These are phyloP conservation scores for Lophiostoma macrostomum DNA, from an alignment of 495 filamentous ascomycete species.

Conservation along the genomic window DNA sequence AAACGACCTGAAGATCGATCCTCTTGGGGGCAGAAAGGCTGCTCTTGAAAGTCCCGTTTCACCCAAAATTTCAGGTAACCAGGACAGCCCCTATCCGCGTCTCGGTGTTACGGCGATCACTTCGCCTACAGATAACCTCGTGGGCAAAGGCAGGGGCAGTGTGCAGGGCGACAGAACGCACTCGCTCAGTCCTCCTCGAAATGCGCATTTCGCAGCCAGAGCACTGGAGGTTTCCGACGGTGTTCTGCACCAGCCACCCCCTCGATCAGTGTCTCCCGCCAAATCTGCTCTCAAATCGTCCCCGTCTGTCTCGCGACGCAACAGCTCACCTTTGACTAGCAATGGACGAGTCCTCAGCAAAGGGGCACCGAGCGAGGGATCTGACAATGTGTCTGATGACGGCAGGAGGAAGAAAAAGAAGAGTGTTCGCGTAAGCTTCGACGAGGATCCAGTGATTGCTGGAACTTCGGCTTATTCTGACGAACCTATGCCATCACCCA, in stretches of 20 bases:
- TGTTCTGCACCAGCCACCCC: conserved; percentile 69
- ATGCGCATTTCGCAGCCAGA: conserved; percentile 69
- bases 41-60: conserved; percentile 1
- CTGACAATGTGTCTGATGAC: conserved; percentile 65
- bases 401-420: conserved; percentile 59
- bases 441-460: conserved; percentile 65
- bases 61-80: conserved; percentile 13
- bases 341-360: conserved; percentile 27
- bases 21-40: neutral
- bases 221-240: conserved; percentile 49
- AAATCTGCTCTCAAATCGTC: conserved; percentile 82
- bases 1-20: neutral
- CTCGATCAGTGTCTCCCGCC: conserved; percentile 75
- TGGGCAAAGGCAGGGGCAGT: conserved; percentile 6
- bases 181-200: conserved; percentile 62
- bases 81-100: conserved; percentile 12
- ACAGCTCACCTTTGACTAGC: conserved; percentile 31
- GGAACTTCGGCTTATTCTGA: conserved; percentile 51
- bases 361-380: conserved; percentile 56
- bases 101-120: neutral
- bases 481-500: conserved; percentile 17
- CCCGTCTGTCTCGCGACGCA: conserved; percentile 41
- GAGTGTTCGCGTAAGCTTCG: conserved; percentile 78
- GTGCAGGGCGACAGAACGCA: conserved; percentile 37
- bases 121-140: neutral